phyloP scores from a whole-genome alignment of 257 asterid genomes.

The Nicotiana attenuata region DNA sequence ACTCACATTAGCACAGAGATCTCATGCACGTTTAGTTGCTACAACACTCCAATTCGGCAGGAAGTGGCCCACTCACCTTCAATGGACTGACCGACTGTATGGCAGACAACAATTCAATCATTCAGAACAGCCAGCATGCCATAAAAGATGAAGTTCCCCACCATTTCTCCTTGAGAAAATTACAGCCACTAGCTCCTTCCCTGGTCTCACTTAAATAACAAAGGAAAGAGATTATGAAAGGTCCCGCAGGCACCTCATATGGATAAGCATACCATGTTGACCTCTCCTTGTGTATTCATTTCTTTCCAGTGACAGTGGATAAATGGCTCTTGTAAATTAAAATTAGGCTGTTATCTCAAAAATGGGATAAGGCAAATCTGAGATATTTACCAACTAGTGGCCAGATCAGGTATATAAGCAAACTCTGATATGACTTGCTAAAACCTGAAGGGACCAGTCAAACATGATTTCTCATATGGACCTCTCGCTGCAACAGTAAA shows the following conservation, averaged over 20 bases:
- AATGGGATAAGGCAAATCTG: too few relatives aligned
- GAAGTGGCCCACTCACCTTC: not conserved
- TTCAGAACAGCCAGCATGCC: slow-evolving; percentile 3
- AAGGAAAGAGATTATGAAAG: not conserved
- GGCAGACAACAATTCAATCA: slow-evolving; percentile 10
- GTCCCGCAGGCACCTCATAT: slow-evolving; percentile 2
- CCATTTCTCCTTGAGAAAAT: not conserved
- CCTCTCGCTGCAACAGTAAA: not conserved
- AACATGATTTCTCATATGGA: not conserved
- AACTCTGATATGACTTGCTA: slow-evolving; percentile 1
- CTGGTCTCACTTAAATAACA: not conserved
- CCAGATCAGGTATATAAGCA: not conserved
- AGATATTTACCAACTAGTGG: not conserved
- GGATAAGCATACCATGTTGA: not conserved
- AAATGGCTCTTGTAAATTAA: not conserved
- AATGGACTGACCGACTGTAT: not conserved
- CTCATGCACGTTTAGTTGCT: not conserved
- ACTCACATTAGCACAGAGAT: not conserved
- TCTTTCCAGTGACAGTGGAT: not conserved
- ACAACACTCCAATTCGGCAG: not conserved
- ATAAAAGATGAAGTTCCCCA: slow-evolving; percentile 9
- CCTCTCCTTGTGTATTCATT: not conserved
- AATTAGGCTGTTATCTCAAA: not conserved
- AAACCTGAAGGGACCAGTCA: not conserved
- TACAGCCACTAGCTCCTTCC: slow-evolving; percentile 10